phyloP scores from a whole-genome alignment of 768 basidiomycete species.

The Candolleomyces aberdarensis region DNA sequence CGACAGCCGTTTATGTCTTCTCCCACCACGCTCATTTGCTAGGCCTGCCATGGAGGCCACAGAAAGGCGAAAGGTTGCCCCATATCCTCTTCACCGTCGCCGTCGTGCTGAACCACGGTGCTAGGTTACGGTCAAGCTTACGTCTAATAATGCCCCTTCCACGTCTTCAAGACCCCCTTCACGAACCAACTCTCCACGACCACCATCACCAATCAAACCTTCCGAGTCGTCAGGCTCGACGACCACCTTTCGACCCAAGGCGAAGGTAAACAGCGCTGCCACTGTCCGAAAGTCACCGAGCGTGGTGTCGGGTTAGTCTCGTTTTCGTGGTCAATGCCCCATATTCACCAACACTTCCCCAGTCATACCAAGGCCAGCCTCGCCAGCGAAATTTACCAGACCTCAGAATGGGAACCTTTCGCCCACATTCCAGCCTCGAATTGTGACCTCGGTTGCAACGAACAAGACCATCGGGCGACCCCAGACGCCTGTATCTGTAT shows the following conservation, averaged over 20 bases:
- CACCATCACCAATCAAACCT: slow-evolving; percentile 39
- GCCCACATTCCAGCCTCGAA: slow-evolving; percentile 26
- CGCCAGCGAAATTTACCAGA: slow-evolving; percentile 41
- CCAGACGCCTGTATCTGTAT: slow-evolving; percentile 29
- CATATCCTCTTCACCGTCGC: too few relatives aligned
- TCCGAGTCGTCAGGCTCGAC: slow-evolving; percentile 20
- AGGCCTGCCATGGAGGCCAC: neutral
- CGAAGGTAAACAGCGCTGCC: slow-evolving; percentile 60
- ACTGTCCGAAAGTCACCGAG: slow-evolving; percentile 29
- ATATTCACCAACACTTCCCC: slow-evolving; percentile 3
- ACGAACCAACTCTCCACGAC: slow-evolving; percentile 35
- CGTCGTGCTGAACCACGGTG: slow-evolving; percentile 11
- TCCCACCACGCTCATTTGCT: neutral
- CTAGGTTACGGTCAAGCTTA: slow-evolving; percentile 55
- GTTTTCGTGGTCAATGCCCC: neutral
- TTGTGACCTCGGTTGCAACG: slow-evolving; percentile 16
- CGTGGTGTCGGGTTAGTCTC: neutral
- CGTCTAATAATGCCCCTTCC: slow-evolving; percentile 35
- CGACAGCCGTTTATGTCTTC: neutral
- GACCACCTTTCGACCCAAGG: slow-evolving; percentile 43
- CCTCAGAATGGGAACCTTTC: slow-evolving; percentile 32
- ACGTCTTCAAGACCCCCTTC: slow-evolving; percentile 25
- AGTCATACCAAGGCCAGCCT: slow-evolving; percentile 35
- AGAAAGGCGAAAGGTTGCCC: slow-evolving; percentile 10
- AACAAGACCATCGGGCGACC: slow-evolving; percentile 25